Evolutionary conservation across 2,329 filamentous ascomycete species (phyloP).

Genomic region (Fusarium penzigii): DNA sequence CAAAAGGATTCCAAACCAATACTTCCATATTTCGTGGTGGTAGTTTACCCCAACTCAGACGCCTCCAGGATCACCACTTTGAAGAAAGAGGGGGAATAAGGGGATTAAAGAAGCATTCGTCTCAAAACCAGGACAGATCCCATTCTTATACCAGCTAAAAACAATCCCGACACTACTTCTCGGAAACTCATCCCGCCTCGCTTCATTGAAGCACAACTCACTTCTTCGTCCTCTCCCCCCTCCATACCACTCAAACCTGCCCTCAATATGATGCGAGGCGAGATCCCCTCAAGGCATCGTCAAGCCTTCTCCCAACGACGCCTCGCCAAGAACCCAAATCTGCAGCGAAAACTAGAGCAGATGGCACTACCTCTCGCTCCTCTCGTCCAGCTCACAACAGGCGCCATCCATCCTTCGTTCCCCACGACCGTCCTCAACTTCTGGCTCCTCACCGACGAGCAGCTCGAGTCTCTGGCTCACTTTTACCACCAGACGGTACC

Average conservation of each 20-base stretch:
- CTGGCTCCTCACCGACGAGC: slow-evolving; percentile 70
- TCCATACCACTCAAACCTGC: background rate
- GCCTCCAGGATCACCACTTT: too few relatives aligned
- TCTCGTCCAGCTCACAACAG: slow-evolving; percentile 64
- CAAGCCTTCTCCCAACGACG: slow-evolving; percentile 31
- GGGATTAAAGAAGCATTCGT: too few relatives aligned
- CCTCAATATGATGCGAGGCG: slow-evolving; percentile 35
- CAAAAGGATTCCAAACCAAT: too few relatives aligned
- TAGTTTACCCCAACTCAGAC: too few relatives aligned
- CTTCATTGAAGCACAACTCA: slow-evolving; percentile 1
- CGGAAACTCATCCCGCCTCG: background rate
- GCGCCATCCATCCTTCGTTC: slow-evolving; percentile 64
- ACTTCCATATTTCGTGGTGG: too few relatives aligned
- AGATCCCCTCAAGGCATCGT: slow-evolving; percentile 36
- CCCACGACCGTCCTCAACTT: slow-evolving; percentile 68
- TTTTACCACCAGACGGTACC: slow-evolving; percentile 73
- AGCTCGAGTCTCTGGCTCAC: slow-evolving; percentile 69
- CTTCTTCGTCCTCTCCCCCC: background rate
- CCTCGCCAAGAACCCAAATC: slow-evolving; percentile 48
- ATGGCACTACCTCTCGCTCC: slow-evolving; percentile 68
- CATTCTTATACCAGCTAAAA: background rate
- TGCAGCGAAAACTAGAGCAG: slow-evolving; percentile 63
- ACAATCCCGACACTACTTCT: background rate
- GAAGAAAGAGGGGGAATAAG: too few relatives aligned
- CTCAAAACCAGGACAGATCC: background rate